Evolutionary conservation across 2,329 filamentous ascomycete species (phyloP).

Genomic region (Lachnum nothofagi): DNA sequence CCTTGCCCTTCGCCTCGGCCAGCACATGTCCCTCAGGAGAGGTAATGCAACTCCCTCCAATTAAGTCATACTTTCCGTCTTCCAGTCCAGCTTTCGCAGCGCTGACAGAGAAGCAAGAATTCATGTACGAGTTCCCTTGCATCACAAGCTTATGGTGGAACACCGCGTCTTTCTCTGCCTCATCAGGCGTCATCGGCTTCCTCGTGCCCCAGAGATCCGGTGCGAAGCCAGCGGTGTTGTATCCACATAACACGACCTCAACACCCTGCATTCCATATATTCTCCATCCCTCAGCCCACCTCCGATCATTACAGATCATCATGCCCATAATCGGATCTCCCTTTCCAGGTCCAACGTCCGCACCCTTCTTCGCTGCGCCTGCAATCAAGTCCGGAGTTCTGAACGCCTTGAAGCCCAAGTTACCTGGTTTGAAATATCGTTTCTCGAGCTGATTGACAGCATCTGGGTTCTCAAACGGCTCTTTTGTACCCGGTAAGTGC

Average conservation of each 20-base stretch:
- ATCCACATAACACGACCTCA: slow-evolving; percentile 45
- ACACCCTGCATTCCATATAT: slow-evolving; percentile 47
- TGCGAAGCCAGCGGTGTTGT: slow-evolving; percentile 47
- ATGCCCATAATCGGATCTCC: slow-evolving; percentile 50
- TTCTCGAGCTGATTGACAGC: slow-evolving; percentile 53
- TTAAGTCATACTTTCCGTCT: slow-evolving; percentile 46
- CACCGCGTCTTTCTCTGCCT: slow-evolving; percentile 44
- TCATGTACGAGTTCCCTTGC: slow-evolving; percentile 49
- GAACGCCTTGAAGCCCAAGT: slow-evolving; percentile 50
- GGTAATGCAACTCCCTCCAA: slow-evolving; percentile 45
- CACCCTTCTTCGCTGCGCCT: slow-evolving; percentile 34
- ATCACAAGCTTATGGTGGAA: slow-evolving; percentile 49
- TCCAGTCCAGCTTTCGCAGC: slow-evolving; percentile 47
- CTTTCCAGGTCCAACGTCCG: slow-evolving; percentile 23
- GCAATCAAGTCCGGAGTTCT: slow-evolving; percentile 43
- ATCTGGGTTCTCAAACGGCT: slow-evolving; percentile 44
- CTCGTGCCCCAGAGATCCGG: slow-evolving; percentile 41
- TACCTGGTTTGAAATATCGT: slow-evolving; percentile 48
- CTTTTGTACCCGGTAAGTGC: slow-evolving; percentile 49
- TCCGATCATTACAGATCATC: slow-evolving; percentile 52
- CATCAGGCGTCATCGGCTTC: slow-evolving; percentile 38
- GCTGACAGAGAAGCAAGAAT: slow-evolving; percentile 46
- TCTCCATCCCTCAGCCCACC: slow-evolving; percentile 51
- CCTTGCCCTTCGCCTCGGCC: slow-evolving; percentile 44
- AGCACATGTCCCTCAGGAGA: slow-evolving; percentile 45